phyloP scores from a whole-genome alignment of 1,139 yeast species.

The Diutina neorugosa region DNA sequence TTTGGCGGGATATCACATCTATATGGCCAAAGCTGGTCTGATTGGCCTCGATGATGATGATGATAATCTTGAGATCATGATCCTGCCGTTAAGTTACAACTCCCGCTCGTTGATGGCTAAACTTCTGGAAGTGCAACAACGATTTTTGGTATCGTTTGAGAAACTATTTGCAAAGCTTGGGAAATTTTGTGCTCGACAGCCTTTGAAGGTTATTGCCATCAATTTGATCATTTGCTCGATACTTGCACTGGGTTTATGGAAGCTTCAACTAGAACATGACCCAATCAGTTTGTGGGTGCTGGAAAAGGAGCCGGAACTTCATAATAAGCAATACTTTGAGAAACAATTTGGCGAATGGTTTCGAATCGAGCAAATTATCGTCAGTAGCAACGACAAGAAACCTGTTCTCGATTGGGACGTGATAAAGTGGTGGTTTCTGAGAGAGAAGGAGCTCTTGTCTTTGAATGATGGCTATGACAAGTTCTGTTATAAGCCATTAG shows the following conservation, averaged over 20 bases:
- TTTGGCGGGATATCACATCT: constrained; percentile 28
- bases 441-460: constrained; percentile 43
- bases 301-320: constrained; percentile 58
- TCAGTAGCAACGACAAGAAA: constrained; percentile 51
- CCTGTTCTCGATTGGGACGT: constrained; percentile 52
- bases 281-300: constrained; percentile 90
- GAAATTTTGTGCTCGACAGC: constrained; percentile 42
- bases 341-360: constrained; percentile 84
- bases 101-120: not conserved
- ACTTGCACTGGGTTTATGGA: constrained; percentile 41
- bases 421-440: constrained; percentile 78
- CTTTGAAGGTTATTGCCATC: constrained; percentile 38
- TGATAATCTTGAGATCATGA: constrained; percentile 9
- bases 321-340: constrained; percentile 63
- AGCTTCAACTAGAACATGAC: constrained; percentile 54
- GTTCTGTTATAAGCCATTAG: constrained; percentile 70
- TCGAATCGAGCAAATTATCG: constrained; percentile 73
- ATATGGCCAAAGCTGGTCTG: constrained; percentile 13
- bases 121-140: not conserved
- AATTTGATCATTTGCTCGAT: constrained; percentile 32
- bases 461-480: constrained; percentile 14
- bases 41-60: constrained; percentile 6
- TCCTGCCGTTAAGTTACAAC: not conserved
- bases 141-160: not conserved
- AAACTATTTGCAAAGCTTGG: constrained; percentile 24